phyloP scores from a whole-genome alignment of 441 rosid species.

The Adansonia rubrostipa region DNA sequence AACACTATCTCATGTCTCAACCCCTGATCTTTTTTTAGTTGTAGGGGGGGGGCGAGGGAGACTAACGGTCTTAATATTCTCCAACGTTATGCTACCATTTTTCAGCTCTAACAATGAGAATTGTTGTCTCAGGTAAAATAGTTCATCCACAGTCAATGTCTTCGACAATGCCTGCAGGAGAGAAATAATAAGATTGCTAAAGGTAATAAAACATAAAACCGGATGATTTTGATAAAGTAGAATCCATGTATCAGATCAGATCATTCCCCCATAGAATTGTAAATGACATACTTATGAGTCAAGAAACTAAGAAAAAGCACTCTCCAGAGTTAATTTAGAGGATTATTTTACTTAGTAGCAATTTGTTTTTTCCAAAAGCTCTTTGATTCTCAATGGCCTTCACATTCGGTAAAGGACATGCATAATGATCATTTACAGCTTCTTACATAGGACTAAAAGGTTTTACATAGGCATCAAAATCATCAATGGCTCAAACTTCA shows the following conservation, averaged over 20 bases:
- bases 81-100: conserved; percentile 63
- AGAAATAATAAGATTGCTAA: conserved; percentile 3
- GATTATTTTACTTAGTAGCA: not conserved
- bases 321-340: not conserved
- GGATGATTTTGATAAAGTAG: not conserved
- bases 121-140: conserved; percentile 65
- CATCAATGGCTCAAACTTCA: not conserved
- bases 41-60: not conserved
- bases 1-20: not conserved
- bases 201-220: conserved; percentile 14
- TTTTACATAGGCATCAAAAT: not conserved
- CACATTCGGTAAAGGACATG: not conserved
- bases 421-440: not conserved
- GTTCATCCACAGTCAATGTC: conserved; percentile 69
- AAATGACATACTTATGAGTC: not conserved
- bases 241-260: not conserved
- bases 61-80: conserved; percentile 67
- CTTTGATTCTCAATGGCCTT: not conserved
- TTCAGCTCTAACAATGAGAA: conserved; percentile 75
- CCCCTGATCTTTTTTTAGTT: no score
- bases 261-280: not conserved
- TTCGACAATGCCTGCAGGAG: conserved; percentile 80
- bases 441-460: not conserved
- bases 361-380: not conserved
- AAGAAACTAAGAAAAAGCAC: not conserved